Conservation (phyloP, 2,329 filamentous ascomycete species). For the Scedosporium aurantiacum region DNA sequence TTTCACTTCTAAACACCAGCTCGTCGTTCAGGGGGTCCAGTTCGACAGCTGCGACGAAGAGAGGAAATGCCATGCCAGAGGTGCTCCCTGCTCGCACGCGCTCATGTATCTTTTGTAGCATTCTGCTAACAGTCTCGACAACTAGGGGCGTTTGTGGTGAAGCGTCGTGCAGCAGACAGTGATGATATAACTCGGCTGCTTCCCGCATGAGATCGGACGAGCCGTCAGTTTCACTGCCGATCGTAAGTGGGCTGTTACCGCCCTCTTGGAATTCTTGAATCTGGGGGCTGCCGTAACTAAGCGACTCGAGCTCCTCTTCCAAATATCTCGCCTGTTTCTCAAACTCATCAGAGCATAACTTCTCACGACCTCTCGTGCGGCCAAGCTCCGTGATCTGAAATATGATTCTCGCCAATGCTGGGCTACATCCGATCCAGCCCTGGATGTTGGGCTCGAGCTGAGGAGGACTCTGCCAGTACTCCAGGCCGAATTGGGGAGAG, state of each 20-base stretch:
- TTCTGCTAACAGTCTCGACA: conserved; percentile 17
- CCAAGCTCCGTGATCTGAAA: conserved; percentile 36
- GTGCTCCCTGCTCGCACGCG: conserved; percentile 21
- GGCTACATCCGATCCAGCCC: conserved; percentile 37
- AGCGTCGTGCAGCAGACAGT: conserved; percentile 31
- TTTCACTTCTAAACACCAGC: conserved; percentile 16
- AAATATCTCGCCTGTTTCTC: conserved; percentile 17
- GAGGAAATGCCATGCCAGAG: conserved; percentile 27
- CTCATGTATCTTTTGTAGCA: conserved; percentile 22
- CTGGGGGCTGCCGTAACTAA: not conserved
- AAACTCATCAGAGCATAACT: conserved; percentile 20
- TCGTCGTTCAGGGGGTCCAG: conserved; percentile 23
- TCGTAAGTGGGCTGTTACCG: not conserved
- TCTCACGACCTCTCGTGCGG: conserved; percentile 19
- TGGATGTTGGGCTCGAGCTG: conserved; percentile 18
- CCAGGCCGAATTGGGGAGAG: conserved; percentile 31
- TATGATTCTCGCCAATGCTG: conserved; percentile 31
- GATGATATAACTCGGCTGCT: conserved; percentile 31
- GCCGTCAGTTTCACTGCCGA: not conserved
- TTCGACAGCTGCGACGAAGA: conserved; percentile 32
- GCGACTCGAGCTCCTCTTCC: conserved; percentile 2
- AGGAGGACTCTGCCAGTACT: conserved; percentile 29
- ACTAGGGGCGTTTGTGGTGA: conserved; percentile 24
- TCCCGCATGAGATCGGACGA: conserved; percentile 27
- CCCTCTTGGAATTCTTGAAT: not conserved